Percentiles rank a stretch among this genome's conserved stretches.
These are phyloP conservation scores for Tuber brumale DNA, from an alignment of 495 filamentous ascomycete genomes.

Conservation along the genomic window DNA sequence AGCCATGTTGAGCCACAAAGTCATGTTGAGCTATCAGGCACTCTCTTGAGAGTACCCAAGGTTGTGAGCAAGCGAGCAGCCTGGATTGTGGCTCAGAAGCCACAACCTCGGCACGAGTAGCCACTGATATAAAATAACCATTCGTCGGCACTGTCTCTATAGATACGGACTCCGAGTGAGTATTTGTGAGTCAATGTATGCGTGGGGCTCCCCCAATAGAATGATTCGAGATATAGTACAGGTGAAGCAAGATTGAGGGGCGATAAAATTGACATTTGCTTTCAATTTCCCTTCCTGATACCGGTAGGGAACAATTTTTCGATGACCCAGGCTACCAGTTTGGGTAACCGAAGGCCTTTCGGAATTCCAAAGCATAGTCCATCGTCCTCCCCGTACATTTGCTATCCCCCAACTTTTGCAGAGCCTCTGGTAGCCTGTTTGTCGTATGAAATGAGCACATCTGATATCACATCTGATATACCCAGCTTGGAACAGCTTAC, in stretches of 20 bases:
- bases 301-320: not conserved
- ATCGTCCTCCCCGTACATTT: constrained; percentile 44
- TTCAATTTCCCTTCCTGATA: not conserved
- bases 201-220: not conserved
- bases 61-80: too few species aligned
- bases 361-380: constrained; percentile 16
- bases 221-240: not conserved
- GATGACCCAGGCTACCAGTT: constrained; percentile 8
- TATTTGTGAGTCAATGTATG: not conserved
- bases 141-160: not conserved
- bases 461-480: not conserved
- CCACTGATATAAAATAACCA: too few species aligned
- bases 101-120: fast-evolving
- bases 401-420: constrained; percentile 50
- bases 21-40: too few species aligned
- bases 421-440: constrained; percentile 52
- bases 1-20: too few species aligned
- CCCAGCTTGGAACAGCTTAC: constrained; percentile 28
- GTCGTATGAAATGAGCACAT: constrained; percentile 6
- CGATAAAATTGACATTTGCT: not conserved
- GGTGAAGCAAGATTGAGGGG: not conserved
- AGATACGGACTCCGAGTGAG: not conserved
- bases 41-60: too few species aligned
- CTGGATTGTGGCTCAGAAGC: too few species aligned
- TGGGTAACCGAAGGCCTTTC: constrained; percentile 14